Base-by-base conservation (phyloP, 352 stramenopile genomes). In the Globisporangium cederbergense region DNA sequence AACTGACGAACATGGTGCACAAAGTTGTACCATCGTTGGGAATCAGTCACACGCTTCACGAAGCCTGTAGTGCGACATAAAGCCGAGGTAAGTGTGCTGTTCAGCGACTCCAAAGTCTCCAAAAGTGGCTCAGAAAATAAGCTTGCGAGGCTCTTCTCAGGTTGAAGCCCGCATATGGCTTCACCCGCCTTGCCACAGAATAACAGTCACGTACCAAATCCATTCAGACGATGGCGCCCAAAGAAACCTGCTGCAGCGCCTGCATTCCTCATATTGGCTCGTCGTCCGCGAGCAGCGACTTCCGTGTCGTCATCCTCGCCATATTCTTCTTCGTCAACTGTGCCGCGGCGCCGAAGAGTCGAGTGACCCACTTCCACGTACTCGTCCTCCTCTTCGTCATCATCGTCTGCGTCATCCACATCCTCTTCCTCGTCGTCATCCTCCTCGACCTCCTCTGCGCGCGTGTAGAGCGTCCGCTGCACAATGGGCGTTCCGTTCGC, bases 391-490 rank as follows among this genome's bases (percentile, higher is more conserved):
- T 59, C 58, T 28, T 69, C 70, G 43, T 73, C 67, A 16, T 62
- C 66, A 14, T 76, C 72, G 38, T 83, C 61, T 1, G 74, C 70
- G 18, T 82, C 73, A 22, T 47, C 60, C 3, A 80, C 73, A 22
- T 78, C 65, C 16, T 78, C 55, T 8, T 76, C 68, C 0, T 80
- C 75, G 10, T 73, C 64, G 0, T 74, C 65, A 8, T 64, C 59
- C 0, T 75, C 68, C 3, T 80, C 76, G 11, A 83, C 50, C 11
- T 78, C 79, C 8, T 71, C 75, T 22, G 73, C 72, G 13, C 70
- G 70, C 66, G 86, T 71, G 49, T 75, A 66, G n/a, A 91, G 71
- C 59, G 78, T 88, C 34, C 81, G 76, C 50, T 88, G 83, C 53
- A 91, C 77, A 0, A 79, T 73, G 11, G 83, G 79, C 25, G 83